Evolutionary conservation across 805 yeast species (phyloP), one percentile per base, ranked within the genome.

Genomic region (Aciculoconidium aculeatum): DNA sequence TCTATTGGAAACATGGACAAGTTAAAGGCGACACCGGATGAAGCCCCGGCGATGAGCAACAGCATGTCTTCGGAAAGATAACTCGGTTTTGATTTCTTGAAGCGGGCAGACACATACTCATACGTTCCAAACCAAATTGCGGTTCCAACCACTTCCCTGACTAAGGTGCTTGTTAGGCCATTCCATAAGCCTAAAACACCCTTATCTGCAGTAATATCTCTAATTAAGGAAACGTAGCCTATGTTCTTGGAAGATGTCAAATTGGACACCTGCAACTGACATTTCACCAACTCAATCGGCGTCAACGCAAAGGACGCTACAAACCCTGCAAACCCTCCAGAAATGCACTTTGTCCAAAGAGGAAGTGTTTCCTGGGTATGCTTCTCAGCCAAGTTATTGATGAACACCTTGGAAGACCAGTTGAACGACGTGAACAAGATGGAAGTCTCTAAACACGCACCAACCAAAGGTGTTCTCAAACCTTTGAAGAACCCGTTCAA

Each of bases 111-210:
- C 6, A 70, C 58, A 25, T 67, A 57, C 49, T 87, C 95, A 52
- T 87, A 87, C 11, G 92, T 74, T 0, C 95, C 90, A 59, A 88
- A 88, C 96, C 96, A 88, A 2, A 90, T 78, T 4, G 94, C 84
- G 2, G 95, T 83, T 6, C 96, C 96, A 16, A 87, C 80, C 21
- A 84, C 70, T 51, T 88, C 97, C 44, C 96, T 70, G 2, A 83
- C 39, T 27, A 85, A 57, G 0, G 97, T 88, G 12, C 92, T 78
- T 1, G 77, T 61, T 41, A 87, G 87, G 2, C 97, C 97, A 39
- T 73, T 73, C 95, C 95, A 88, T 36, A 88, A 65, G 0, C 95
- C 96, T 7, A 42, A 23, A 0, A 84, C 5, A 0, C 96, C 96
- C 10, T 67, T 63, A 3, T 62, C 54, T 11, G 43, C 24, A 21